These are phyloP conservation scores for Oryza brachyantha DNA, from an alignment of 176 grass and related monocot species.

Conservation along the genomic window DNA sequence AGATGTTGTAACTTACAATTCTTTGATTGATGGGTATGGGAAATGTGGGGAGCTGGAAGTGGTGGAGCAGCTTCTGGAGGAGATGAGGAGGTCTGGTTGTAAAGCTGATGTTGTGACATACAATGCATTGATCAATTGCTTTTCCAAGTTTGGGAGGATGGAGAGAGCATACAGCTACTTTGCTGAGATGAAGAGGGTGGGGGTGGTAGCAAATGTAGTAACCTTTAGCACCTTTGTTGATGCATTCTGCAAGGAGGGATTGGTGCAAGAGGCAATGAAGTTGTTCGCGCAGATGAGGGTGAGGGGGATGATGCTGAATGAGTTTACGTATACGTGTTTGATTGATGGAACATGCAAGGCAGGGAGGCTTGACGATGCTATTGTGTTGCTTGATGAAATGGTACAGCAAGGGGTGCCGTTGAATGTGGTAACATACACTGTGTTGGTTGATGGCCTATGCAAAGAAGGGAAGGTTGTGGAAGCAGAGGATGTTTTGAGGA, in stretches of 20 bases:
- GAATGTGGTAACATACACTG: slow-evolving; percentile 78
- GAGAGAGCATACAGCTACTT: slow-evolving; percentile 64
- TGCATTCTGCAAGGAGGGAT: slow-evolving; percentile 90
- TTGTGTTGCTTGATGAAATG: slow-evolving; percentile 84
- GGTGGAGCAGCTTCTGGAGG: slow-evolving; percentile 48
- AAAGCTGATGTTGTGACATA: slow-evolving; percentile 78
- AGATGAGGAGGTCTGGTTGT: slow-evolving; percentile 64
- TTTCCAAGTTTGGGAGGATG: slow-evolving; percentile 74
- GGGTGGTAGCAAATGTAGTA: slow-evolving; percentile 65
- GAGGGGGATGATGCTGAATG: slow-evolving; percentile 77
- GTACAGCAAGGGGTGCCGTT: slow-evolving; percentile 53
- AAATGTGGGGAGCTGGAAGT: slow-evolving; percentile 69
- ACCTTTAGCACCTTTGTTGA: slow-evolving; percentile 84
- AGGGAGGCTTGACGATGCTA: slow-evolving; percentile 63
- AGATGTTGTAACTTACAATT: slow-evolving; percentile 79
- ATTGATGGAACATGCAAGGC: slow-evolving; percentile 82
- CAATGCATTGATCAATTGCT: slow-evolving; percentile 86
- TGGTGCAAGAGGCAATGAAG: slow-evolving; percentile 81
- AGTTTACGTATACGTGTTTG: slow-evolving; percentile 86
- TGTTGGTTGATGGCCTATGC: slow-evolving; percentile 80
- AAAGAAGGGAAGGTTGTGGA: slow-evolving; percentile 69
- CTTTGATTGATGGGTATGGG: slow-evolving; percentile 86
- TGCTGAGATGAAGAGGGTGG: slow-evolving; percentile 68
- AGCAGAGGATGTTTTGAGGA: slow-evolving; percentile 61
- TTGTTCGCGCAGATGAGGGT: slow-evolving; percentile 85